Percentiles rank a stretch among this genome's conserved stretches.
phyloP scores from a whole-genome alignment of 2,329 filamentous ascomycete genomes.

The Trichoderma pleuroti region DNA sequence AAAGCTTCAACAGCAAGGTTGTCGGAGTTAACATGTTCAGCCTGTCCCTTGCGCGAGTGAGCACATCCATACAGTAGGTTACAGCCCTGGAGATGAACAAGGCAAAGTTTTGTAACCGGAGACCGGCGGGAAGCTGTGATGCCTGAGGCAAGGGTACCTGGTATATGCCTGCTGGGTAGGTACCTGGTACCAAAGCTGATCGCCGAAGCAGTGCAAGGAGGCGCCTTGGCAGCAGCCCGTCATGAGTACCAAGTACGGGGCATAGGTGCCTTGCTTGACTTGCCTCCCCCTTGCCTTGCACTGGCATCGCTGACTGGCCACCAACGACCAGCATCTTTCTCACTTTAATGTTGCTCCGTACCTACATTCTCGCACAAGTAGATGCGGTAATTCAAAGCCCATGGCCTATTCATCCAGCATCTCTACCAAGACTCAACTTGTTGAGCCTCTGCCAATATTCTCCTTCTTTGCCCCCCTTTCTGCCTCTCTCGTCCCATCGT shows the following conservation, averaged over 20 bases:
- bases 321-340: not conserved
- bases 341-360: not conserved
- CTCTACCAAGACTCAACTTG: not conserved
- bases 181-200: not conserved
- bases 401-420: not conserved
- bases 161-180: not conserved
- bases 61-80: not conserved
- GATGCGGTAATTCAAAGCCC: not conserved
- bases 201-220: too few species aligned
- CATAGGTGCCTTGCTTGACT: not conserved
- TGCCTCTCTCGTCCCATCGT: not conserved
- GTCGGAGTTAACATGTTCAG: not conserved
- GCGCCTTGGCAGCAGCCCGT: not conserved
- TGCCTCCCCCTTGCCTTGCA: not conserved
- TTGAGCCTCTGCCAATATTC: not conserved
- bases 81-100: not conserved
- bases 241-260: not conserved
- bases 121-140: not conserved
- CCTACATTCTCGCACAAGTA: not conserved
- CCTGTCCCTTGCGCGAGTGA: not conserved
- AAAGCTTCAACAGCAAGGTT: not conserved
- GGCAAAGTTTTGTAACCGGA: not conserved
- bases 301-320: not conserved
- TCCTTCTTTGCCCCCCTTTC: not conserved
- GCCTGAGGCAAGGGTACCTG: not conserved